Percentiles rank a stretch among this genome's conserved stretches.
phyloP scores from a whole-genome alignment of 805 yeast species.

The Candida nonsorbophila region DNA sequence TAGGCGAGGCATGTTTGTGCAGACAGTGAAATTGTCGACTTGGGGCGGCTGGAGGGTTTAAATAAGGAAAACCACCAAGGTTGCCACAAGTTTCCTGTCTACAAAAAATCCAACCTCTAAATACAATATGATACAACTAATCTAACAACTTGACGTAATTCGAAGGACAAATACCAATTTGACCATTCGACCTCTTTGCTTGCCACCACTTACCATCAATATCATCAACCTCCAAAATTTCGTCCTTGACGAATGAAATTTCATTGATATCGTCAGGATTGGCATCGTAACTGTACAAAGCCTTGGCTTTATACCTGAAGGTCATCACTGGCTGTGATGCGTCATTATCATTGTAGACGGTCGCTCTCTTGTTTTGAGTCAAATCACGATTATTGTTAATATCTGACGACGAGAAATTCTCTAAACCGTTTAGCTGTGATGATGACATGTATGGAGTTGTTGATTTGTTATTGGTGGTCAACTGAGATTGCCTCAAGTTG shows the following conservation, averaged over 20 bases:
- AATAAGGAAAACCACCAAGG: too few relatives aligned
- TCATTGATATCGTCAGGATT: constrained; percentile 92
- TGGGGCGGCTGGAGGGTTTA: too few relatives aligned
- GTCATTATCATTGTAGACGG: constrained; percentile 15
- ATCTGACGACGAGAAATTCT: constrained; percentile 41
- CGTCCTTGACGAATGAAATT: constrained; percentile 85
- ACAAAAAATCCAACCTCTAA: too few relatives aligned
- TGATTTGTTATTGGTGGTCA: constrained; percentile 22
- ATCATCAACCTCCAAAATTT: constrained; percentile 85
- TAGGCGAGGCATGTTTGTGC: too few relatives aligned
- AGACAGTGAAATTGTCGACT: too few relatives aligned
- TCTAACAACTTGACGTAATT: constrained; percentile 78
- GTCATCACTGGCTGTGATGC: constrained; percentile 25
- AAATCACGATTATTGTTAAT: constrained; percentile 25
- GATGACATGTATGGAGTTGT: constrained; percentile 42
- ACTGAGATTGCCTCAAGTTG: constrained; percentile 31
- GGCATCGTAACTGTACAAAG: constrained; percentile 82
- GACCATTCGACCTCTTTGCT: constrained; percentile 84
- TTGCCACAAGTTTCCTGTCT: too few relatives aligned
- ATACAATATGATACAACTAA: constrained; percentile 6
- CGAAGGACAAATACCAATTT: constrained; percentile 94
- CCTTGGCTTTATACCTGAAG: constrained; percentile 82
- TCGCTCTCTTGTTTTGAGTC: constrained; percentile 18
- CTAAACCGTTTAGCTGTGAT: constrained; percentile 56
- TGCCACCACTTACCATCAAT: constrained; percentile 99